Conservation (phyloP, 78 protist genomes). For the Polysphondylium violaceum region DNA sequence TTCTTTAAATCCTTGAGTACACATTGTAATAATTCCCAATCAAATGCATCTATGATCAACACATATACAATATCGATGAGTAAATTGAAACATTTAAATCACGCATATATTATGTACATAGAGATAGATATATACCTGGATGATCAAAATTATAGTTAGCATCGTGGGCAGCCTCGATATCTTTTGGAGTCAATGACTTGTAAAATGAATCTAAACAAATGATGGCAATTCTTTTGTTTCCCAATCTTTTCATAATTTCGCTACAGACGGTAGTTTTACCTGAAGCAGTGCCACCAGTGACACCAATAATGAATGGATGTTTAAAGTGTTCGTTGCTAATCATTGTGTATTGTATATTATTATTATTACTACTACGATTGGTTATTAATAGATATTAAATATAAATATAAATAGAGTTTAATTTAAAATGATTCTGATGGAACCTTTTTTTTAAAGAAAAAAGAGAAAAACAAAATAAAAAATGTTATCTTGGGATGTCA, state of each 20-base stretch:
- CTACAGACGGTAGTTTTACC: conserved; percentile 88
- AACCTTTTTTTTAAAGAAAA: too few species aligned
- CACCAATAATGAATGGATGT: conserved; percentile 81
- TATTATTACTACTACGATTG: too few species aligned
- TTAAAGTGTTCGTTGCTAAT: neutral
- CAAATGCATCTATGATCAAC: conserved; percentile 61
- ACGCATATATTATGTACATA: neutral
- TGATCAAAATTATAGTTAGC: conserved; percentile 86
- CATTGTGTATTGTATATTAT: neutral
- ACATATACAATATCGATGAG: neutral
- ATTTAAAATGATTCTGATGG: too few species aligned
- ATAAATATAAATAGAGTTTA: too few species aligned
- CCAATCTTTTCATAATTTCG: conserved; percentile 60
- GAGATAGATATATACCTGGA: conserved; percentile 47
- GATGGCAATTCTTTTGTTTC: conserved; percentile 61
- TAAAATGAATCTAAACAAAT: conserved; percentile 49
- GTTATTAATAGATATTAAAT: too few species aligned
- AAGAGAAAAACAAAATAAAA: too few species aligned
- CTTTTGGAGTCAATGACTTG: conserved; percentile 48
- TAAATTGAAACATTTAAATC: neutral
- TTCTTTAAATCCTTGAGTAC: conserved; percentile 60
- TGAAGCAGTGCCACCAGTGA: conserved; percentile 84
- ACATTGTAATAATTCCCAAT: conserved; percentile 48
- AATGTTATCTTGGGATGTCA: neutral
- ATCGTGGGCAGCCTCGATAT: neutral